Evolutionary conservation across 768 basidiomycete genomes (phyloP).

Genomic region (Mycena vulgaris): DNA sequence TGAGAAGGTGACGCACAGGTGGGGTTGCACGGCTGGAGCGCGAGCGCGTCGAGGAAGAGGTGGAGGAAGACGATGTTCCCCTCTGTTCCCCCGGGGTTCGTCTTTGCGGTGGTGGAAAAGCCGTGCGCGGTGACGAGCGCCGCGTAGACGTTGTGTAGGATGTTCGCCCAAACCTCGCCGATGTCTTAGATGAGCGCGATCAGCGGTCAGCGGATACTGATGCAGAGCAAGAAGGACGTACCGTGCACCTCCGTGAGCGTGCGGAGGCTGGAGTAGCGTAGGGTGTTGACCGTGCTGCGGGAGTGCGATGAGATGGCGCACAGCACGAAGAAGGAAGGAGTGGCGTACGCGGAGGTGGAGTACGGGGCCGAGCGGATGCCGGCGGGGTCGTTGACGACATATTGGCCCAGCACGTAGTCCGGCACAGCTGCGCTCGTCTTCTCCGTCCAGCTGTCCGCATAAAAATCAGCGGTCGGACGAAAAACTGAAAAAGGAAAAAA

Average conservation of each 20-base stretch:
- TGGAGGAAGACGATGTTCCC: slow-evolving; percentile 56
- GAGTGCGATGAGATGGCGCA: neutral
- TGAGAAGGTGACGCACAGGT: slow-evolving; percentile 22
- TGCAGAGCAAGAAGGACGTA: no score
- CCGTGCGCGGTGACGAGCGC: slow-evolving; percentile 21
- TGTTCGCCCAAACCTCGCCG: slow-evolving; percentile 36
- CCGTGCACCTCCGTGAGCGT: slow-evolving; percentile 62
- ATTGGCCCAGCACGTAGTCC: slow-evolving; percentile 64
- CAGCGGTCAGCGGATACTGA: no score
- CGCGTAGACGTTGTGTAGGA: slow-evolving; percentile 32
- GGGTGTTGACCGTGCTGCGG: slow-evolving; percentile 57
- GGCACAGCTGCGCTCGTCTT: slow-evolving; percentile 57
- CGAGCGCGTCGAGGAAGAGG: slow-evolving; percentile 54
- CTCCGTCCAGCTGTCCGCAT: slow-evolving; percentile 62
- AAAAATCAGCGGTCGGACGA: no score
- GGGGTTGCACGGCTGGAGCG: slow-evolving; percentile 53
- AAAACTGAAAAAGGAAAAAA: no score
- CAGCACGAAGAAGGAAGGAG: neutral
- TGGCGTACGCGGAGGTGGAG: slow-evolving; percentile 62
- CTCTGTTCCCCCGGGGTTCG: slow-evolving; percentile 37
- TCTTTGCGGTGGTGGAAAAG: slow-evolving; percentile 16
- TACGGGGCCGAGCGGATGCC: slow-evolving; percentile 76
- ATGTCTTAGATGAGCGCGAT: slow-evolving; percentile 1
- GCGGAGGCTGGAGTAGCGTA: slow-evolving; percentile 57
- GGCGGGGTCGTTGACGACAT: slow-evolving; percentile 63